Base-by-base conservation (phyloP, 2,329 filamentous ascomycete genomes). In the Claviceps sp. region DNA sequence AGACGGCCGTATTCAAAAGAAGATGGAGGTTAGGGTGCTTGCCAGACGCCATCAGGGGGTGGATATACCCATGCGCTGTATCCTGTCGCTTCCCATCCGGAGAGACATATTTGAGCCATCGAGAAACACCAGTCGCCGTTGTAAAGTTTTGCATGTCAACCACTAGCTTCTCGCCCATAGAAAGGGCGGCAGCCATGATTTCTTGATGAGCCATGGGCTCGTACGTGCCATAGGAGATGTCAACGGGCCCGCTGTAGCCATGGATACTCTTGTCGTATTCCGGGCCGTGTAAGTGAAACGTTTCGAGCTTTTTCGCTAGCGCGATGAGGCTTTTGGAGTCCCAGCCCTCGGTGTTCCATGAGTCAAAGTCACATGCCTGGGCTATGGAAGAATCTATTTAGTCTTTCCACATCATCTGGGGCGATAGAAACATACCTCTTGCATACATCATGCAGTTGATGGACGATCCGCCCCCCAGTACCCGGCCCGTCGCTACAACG, bases 11-110 rank as follows among this genome's bases (percentile, higher is more conserved):
- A 57, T 82, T 72, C 0, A 74, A 67, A 0, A 85, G 67, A 4
- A 85, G 68, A 52, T 84, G 76, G 2, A 85, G 71, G 52, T 82
- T 82, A 0, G 76, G 72, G 47, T 79, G 70, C 2, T 73, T 64
- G 1, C 55, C 58, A 4, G 65, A 54, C 26, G 56, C 47, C 46
- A 70, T 59, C 45, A 64, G 53, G 40, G 66, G 49, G 42, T 66
- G 57, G 16, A 68, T 51, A 54, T 79, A 82, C 14, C 67, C 59
- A 53, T 76, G 72, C 0, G 79, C 79, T 1, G 78, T 67, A 56
- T 83, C 79, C 58, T 81, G 77, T n/a, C 79, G 72, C 43, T 68
- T 67, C 16, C 78, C 78, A 2, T 78, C 71, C 0, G 57, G 59
- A 0, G 53, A 59, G 5, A 80, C 69, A 54, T 76, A 80, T 58